These are phyloP conservation scores for Penicillium atrosanguineum DNA, from an alignment of 495 filamentous ascomycete species.

Conservation along the genomic window DNA sequence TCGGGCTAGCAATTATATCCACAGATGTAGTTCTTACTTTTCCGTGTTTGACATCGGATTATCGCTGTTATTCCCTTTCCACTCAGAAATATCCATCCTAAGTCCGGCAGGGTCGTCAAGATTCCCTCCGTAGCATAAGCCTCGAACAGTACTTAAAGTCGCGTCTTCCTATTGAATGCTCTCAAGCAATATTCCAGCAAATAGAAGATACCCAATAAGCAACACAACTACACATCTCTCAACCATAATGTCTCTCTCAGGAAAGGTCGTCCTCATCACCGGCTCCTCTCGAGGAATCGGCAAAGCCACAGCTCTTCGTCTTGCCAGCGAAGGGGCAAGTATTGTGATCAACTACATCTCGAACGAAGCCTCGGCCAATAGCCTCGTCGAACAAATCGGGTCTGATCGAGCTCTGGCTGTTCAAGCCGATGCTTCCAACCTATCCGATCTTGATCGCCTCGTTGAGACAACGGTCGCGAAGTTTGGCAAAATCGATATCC, in stretches of 20 bases:
- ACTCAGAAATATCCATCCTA: too few species aligned
- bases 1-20: too few species aligned
- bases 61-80: too few species aligned
- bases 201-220: too few species aligned
- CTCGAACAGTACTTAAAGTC: too few species aligned
- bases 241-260: conserved; percentile 1
- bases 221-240: too few species aligned
- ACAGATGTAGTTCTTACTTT: too few species aligned
- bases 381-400: conserved; percentile 54
- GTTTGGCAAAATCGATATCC: conserved; percentile 58
- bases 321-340: conserved; percentile 58
- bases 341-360: conserved; percentile 64
- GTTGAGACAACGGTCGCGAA: conserved; percentile 43
- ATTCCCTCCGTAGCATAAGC: too few species aligned
- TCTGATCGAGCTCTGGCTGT: conserved; percentile 51
- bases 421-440: conserved; percentile 47
- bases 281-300: conserved; percentile 70
- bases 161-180: too few species aligned
- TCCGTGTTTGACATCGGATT: too few species aligned
- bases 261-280: conserved; percentile 41
- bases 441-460: conserved; percentile 39
- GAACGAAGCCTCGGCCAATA: conserved; percentile 51
- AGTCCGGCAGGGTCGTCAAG: too few species aligned
- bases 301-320: conserved; percentile 51
- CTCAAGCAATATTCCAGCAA: too few species aligned